phyloP scores from a whole-genome alignment of 345 rosid species.

The Eucalyptus paniculata region DNA sequence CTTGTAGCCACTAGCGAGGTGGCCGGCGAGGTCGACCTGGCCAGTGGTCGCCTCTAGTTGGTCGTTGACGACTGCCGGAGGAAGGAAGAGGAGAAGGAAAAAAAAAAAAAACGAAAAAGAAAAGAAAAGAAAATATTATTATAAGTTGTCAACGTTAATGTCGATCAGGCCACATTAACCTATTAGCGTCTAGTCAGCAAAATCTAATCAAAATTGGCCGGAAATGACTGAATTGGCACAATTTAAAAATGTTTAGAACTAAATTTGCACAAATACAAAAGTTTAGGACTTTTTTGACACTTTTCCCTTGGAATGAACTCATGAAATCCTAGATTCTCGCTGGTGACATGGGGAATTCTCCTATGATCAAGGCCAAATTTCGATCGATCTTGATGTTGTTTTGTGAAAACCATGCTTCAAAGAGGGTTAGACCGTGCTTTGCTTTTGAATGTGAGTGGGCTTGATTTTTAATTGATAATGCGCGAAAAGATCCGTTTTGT shows the following conservation, averaged over 20 bases:
- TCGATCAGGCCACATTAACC: too few relatives aligned
- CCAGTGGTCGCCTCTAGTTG: accelerated
- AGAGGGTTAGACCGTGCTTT: neutral
- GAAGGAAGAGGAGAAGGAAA: too few relatives aligned
- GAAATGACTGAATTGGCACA: too few relatives aligned
- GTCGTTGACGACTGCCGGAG: accelerated
- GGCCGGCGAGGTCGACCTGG: too few relatives aligned
- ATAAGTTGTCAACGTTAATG: accelerated
- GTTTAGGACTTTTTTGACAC: too few relatives aligned
- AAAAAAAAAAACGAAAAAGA: too few relatives aligned
- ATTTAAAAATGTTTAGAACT: accelerated
- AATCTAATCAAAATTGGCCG: accelerated
- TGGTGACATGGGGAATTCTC: neutral
- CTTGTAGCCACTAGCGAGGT: too few relatives aligned
- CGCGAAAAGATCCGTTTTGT: neutral
- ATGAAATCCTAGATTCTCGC: neutral
- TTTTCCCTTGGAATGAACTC: neutral
- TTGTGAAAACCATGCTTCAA: neutral
- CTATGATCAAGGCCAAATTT: neutral
- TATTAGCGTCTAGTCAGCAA: accelerated
- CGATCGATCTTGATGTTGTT: neutral
- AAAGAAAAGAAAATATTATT: too few relatives aligned
- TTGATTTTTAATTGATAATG: neutral
- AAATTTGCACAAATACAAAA: too few relatives aligned
- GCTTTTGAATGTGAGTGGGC: neutral